phyloP scores from a whole-genome alignment of 371 early-diverging fungal species.

The Enterospora canceri region DNA sequence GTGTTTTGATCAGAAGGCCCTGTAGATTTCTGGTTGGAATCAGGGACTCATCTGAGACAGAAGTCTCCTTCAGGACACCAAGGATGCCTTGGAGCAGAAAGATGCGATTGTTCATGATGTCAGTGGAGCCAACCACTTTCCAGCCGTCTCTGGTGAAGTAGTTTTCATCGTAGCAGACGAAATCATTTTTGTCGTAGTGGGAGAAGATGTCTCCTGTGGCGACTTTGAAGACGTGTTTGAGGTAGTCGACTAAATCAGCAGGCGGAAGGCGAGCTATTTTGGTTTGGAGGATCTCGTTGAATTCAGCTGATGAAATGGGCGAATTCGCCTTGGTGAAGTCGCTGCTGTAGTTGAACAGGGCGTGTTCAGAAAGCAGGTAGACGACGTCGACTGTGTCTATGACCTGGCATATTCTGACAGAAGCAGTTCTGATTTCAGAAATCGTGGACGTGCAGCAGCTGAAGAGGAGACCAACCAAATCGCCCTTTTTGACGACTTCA shows the following conservation, averaged over 20 bases:
- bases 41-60: no score
- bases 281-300: neutral
- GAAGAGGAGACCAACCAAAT: no score
- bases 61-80: neutral
- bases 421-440: neutral
- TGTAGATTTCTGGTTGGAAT: no score
- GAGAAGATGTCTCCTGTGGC: constrained; percentile 7
- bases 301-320: no score
- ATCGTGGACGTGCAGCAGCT: neutral
- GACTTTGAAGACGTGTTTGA: constrained; percentile 28
- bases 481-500: constrained; percentile 15
- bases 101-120: constrained; percentile 27
- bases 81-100: constrained; percentile 18
- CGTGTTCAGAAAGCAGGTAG: neutral
- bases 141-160: constrained; percentile 43
- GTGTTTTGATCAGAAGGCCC: no score
- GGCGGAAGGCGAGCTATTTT: neutral
- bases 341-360: no score
- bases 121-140: constrained; percentile 22
- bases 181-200: constrained; percentile 32
- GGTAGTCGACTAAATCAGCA: neutral
- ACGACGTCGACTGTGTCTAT: neutral
- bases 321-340: no score
- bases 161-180: constrained; percentile 37
- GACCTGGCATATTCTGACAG: neutral